A percentile compares a stretch with the other conserved stretches of the same genome.
Conservation (phyloP, 75 land plant species). For the Picea sitchensis region DNA sequence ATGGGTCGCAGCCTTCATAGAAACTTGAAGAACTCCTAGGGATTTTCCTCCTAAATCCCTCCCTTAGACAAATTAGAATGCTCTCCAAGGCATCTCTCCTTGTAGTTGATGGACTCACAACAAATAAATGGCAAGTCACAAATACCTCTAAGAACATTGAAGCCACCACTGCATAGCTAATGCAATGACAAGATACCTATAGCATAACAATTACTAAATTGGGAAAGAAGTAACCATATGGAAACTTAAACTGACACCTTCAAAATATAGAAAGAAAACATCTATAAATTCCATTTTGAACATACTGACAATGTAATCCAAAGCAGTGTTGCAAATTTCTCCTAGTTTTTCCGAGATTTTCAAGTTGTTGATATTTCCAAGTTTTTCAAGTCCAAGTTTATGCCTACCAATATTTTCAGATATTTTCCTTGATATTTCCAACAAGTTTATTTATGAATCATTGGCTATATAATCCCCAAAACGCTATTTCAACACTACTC, state of each 20-base stretch:
- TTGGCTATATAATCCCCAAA: too few relatives aligned
- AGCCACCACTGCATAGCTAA: constrained; percentile 97
- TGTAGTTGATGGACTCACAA: constrained; percentile 72
- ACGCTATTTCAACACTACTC: too few relatives aligned
- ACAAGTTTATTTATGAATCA: too few relatives aligned
- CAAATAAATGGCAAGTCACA: constrained; percentile 64
- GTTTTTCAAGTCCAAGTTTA: too few relatives aligned
- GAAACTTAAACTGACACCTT: too few relatives aligned
- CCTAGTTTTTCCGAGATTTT: too few relatives aligned
- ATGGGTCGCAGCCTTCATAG: constrained; percentile 93
- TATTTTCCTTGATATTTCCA: too few relatives aligned
- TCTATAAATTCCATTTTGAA: not conserved
- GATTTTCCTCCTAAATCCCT: constrained; percentile 77
- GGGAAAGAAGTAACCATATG: too few relatives aligned
- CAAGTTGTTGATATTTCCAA: too few relatives aligned
- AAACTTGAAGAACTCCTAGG: constrained; percentile 89
- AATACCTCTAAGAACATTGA: constrained; percentile 86
- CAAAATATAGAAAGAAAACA: too few relatives aligned
- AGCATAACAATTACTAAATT: not conserved
- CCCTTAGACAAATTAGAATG: constrained; percentile 86
- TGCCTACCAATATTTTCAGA: too few relatives aligned
- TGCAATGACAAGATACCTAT: constrained; percentile 95
- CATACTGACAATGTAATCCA: constrained; percentile 96
- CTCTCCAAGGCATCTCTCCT: constrained; percentile 88
- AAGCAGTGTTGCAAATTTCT: constrained; percentile 32